Conservation (phyloP, 2,329 filamentous ascomycete species). For the Cercospora beticola region DNA sequence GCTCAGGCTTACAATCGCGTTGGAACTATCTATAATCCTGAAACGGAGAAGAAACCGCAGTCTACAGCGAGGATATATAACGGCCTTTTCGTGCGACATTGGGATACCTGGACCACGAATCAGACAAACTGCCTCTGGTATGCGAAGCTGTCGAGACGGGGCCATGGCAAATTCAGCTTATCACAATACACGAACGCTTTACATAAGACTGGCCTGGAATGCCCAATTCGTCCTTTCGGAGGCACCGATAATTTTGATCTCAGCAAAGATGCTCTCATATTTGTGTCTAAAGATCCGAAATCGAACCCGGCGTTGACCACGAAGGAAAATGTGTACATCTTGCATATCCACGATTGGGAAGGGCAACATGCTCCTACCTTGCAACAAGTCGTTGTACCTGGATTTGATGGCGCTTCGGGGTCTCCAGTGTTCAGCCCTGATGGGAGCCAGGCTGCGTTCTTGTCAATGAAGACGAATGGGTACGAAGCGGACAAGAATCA, state of each 20-base stretch:
- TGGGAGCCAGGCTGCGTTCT: conserved; percentile 70
- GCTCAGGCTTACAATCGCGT: conserved; percentile 63
- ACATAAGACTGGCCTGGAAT: conserved; percentile 58
- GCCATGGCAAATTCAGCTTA: conserved; percentile 40
- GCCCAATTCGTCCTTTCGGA: conserved; percentile 75
- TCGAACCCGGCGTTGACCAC: conserved; percentile 72
- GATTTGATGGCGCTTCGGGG: conserved; percentile 63
- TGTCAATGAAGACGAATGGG: conserved; percentile 71
- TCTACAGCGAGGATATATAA: conserved; percentile 53
- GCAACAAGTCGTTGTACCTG: conserved; percentile 57
- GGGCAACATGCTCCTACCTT: conserved; percentile 53
- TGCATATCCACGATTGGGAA: conserved; percentile 62
- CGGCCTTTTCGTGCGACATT: conserved; percentile 54
- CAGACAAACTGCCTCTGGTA: conserved; percentile 74
- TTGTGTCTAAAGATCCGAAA: conserved; percentile 72
- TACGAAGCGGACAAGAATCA: conserved; percentile 81
- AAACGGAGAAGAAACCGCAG: conserved; percentile 48
- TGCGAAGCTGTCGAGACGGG: conserved; percentile 54
- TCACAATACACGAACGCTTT: conserved; percentile 63
- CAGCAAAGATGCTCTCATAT: conserved; percentile 63
- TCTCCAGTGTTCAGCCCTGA: conserved; percentile 72
- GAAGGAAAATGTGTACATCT: conserved; percentile 77
- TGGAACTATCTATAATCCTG: conserved; percentile 61
- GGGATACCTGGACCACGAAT: conserved; percentile 60
- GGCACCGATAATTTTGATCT: conserved; percentile 80